Evolutionary conservation across 768 basidiomycete species (phyloP).

Genomic region (Boletus sp.): DNA sequence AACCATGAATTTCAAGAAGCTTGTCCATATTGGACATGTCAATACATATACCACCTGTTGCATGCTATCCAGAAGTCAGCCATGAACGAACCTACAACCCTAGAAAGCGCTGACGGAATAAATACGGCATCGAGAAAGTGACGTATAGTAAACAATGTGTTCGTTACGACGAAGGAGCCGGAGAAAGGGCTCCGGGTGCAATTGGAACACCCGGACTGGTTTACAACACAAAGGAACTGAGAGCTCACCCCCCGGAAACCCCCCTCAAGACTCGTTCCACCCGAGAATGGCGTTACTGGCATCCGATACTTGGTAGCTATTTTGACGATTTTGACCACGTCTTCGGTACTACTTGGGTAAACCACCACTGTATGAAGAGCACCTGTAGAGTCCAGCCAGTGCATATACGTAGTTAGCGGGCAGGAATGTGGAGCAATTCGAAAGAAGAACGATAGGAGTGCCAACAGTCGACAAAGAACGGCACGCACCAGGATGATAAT

Average conservation of each 20-base stretch:
- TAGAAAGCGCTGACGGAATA: background rate
- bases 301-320: slow-evolving; percentile 71
- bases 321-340: slow-evolving; percentile 76
- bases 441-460: background rate
- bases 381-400: slow-evolving; percentile 25
- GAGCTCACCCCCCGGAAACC: slow-evolving; percentile 60
- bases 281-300: slow-evolving; percentile 76
- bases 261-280: slow-evolving; percentile 81
- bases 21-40: slow-evolving; percentile 78
- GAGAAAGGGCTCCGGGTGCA: background rate
- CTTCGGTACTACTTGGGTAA: slow-evolving; percentile 67
- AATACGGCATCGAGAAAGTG: background rate
- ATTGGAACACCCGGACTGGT: background rate
- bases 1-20: slow-evolving; percentile 72
- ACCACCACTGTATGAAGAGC: slow-evolving; percentile 57
- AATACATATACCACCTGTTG: slow-evolving; percentile 67
- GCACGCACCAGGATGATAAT: slow-evolving; percentile 47
- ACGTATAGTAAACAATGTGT: background rate
- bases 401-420: background rate
- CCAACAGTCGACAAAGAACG: background rate
- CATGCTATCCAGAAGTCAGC: slow-evolving; percentile 14
- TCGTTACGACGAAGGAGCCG: background rate
- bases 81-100: background rate
- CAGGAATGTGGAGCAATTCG: background rate
- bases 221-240: background rate